These are phyloP conservation scores for Rhodotorula babjevae DNA, from an alignment of 768 basidiomycete genomes.

Conservation along the genomic window DNA sequence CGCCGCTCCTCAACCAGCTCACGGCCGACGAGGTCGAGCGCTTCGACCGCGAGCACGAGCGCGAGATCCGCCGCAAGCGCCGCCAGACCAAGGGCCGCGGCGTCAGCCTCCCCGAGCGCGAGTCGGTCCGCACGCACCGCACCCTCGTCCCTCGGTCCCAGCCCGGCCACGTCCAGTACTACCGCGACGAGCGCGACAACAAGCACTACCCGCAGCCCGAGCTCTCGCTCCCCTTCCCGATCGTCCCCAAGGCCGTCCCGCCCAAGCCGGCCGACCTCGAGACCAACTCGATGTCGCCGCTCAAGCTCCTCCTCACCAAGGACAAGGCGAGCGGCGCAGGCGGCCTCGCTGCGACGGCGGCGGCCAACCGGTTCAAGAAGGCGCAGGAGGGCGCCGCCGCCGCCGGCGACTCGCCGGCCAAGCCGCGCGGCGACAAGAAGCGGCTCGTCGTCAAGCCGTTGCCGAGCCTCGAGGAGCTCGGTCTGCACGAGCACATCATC, in stretches of 20 bases:
- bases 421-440: not conserved
- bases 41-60: conserved; percentile 87
- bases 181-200: conserved; percentile 30
- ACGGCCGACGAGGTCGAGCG: conserved; percentile 82
- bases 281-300: conserved; percentile 59
- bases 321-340: conserved; percentile 18
- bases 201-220: conserved; percentile 42
- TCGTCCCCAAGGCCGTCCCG: conserved; percentile 28
- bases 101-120: conserved; percentile 81
- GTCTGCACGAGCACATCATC: conserved; percentile 56
- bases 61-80: conserved; percentile 73
- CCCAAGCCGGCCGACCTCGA: conserved; percentile 45
- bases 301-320: conserved; percentile 12
- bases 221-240: conserved; percentile 42
- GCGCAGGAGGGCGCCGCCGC: not conserved
- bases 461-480: conserved; percentile 1
- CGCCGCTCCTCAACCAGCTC: conserved; percentile 82
- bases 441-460: not conserved
- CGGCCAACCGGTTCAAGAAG: conserved; percentile 11
- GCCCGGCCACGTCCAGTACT: conserved; percentile 50
- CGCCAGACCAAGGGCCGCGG: conserved; percentile 77
- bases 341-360: conserved; percentile 54
- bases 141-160: conserved; percentile 67
- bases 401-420: not conserved
- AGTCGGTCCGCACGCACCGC: conserved; percentile 83